phyloP scores from a whole-genome alignment of 2,329 filamentous ascomycete species.

The Fusarium robinianum region DNA sequence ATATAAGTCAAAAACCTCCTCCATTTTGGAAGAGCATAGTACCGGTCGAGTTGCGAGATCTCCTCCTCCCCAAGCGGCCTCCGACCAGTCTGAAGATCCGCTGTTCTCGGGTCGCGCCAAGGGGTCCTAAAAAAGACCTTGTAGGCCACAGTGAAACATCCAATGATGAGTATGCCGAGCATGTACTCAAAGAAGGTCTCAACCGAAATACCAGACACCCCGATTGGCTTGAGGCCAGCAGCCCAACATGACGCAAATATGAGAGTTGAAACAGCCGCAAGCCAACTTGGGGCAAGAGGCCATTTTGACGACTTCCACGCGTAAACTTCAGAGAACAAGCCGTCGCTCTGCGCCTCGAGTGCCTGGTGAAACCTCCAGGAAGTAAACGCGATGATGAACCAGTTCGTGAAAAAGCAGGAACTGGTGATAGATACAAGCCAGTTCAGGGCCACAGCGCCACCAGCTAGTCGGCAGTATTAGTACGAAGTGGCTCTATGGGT shows the following conservation, averaged over 20 bases:
- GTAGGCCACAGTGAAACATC: slow-evolving; percentile 3
- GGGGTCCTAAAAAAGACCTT: slow-evolving; percentile 8
- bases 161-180: slow-evolving; percentile 11
- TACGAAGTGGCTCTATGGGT: background rate
- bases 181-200: slow-evolving; percentile 18
- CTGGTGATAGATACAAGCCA: slow-evolving; percentile 20
- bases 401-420: slow-evolving; percentile 16
- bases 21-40: slow-evolving; percentile 8
- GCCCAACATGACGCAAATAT: no score
- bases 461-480: slow-evolving; percentile 1
- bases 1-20: slow-evolving; percentile 11
- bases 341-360: slow-evolving; percentile 8
- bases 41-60: slow-evolving; percentile 6
- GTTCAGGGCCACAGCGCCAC: slow-evolving; percentile 8
- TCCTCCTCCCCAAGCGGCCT: slow-evolving; percentile 1
- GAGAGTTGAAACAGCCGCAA: no score
- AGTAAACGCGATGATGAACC: slow-evolving; percentile 14
- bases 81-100: slow-evolving; percentile 7
- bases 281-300: no score
- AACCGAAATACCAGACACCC: no score
- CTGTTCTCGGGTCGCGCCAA: slow-evolving; percentile 5
- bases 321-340: slow-evolving; percentile 7
- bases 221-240: no score
- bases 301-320: no score
- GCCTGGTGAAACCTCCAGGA: slow-evolving; percentile 13